Conservation (phyloP, 257 asterid genomes). For the Phtheirospermum japonicum region DNA sequence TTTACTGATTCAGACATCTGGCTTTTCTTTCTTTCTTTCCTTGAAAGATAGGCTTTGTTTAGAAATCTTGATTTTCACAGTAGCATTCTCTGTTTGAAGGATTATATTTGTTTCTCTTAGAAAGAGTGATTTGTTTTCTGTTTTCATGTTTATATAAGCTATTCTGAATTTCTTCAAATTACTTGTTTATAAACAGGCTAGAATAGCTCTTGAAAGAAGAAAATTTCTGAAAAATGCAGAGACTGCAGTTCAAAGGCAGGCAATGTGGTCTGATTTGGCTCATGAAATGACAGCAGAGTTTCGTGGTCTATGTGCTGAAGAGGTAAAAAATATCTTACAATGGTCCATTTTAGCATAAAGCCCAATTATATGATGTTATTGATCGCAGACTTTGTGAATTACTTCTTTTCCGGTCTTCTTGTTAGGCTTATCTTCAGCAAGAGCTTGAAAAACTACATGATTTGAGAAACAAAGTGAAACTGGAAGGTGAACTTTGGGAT, state of each 20-base stretch:
- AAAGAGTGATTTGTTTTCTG: not conserved
- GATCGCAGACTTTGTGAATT: conserved; percentile 18
- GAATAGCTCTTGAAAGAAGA: conserved; percentile 98
- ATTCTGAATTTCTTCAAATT: conserved; percentile 15
- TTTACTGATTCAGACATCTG: not conserved
- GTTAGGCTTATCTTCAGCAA: conserved; percentile 95
- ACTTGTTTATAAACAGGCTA: conserved; percentile 58
- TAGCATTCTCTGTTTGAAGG: conserved; percentile 12
- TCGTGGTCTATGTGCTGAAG: conserved; percentile 98
- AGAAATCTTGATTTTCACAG: conserved; percentile 8
- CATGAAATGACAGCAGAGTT: conserved; percentile 99
- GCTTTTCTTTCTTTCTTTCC: not conserved
- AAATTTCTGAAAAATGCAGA: conserved; percentile 90
- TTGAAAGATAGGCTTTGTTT: conserved; percentile 6
- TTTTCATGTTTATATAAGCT: not conserved
- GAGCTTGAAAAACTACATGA: conserved; percentile 96
- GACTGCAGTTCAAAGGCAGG: conserved; percentile 94
- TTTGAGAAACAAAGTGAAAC: conserved; percentile 86
- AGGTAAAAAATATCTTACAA: conserved; percentile 44
- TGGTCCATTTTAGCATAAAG: conserved; percentile 11
- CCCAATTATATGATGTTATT: conserved; percentile 5
- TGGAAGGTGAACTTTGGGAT: conserved; percentile 98
- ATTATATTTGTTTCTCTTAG: conserved; percentile 1
- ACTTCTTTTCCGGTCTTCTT: conserved; percentile 28
- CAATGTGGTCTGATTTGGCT: conserved; percentile 95